Evolutionary conservation across 768 basidiomycete genomes (phyloP), one percentile per base, ranked within the genome.

Genomic region (Amanita pseudoporphyria): DNA sequence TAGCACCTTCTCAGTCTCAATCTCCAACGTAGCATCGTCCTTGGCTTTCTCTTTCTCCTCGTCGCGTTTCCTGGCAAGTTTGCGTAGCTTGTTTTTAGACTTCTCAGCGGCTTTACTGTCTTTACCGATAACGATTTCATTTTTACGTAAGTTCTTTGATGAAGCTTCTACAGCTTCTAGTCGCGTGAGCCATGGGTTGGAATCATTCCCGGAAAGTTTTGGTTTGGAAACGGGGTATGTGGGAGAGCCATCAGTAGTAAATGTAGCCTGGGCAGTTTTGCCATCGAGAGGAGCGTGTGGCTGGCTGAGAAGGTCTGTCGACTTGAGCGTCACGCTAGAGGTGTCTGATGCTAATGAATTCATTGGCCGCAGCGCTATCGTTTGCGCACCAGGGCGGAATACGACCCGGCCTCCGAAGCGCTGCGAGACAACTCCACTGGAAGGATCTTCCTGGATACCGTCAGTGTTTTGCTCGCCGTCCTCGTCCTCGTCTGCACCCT

Each of bases 161-260:
- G 46, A 26, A 3, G 71, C 58, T 43, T 50, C 32, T 0, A 18
- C 14, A 1, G 69, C 44, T 6, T 60, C 58, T 7, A 54, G 56
- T 9, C 67, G 67, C 1, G 67, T 65, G 14, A 96, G 81, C 92
- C 95, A 97, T 9, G 94, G 94, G 62, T 98, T 98, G 51, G 62
- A 44, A 24, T 63, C 59, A 31, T 60, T 54, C 13, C 51, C 26
- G 35, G 58, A 56, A 19, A 53, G 50, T 6, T 45, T 31, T 49
- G 56, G 45, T 24, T 41, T 56, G 9, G 33, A 5, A 36, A n/a
- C 10, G 50, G 56, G n/a, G 56, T 45, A 9, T 53, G 53, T 36
- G 55, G 45, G n/a, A 30, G 45, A 3, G 55, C 48, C 3, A 55
- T 50, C 39, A 50, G 49, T 10, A 51, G 24, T 19, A 47, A 52